Conservation (phyloP, 2,329 filamentous ascomycete genomes). For the Elsinoe arachidis region DNA sequence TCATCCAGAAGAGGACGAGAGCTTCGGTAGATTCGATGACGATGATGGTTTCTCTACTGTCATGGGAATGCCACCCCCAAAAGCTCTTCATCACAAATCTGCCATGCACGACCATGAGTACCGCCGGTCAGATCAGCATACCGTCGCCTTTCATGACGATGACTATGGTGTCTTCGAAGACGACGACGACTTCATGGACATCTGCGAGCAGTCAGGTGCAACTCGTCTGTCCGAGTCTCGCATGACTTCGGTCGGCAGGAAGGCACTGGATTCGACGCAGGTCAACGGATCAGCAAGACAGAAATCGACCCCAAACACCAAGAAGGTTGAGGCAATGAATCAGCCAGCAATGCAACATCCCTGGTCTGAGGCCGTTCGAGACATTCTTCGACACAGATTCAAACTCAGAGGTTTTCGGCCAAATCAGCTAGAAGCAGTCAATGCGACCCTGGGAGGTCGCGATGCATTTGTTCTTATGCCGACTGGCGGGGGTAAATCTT, state of each 20-base stretch:
- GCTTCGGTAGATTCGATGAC: neutral
- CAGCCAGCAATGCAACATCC: slow-evolving; percentile 49
- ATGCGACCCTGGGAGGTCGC: slow-evolving; percentile 76
- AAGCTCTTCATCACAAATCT: neutral
- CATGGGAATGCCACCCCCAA: neutral
- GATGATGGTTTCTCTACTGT: neutral
- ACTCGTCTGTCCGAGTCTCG: slow-evolving; percentile 34
- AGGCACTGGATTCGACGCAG: slow-evolving; percentile 10
- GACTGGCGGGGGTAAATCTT: slow-evolving; percentile 89
- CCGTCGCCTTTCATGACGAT: slow-evolving; percentile 13
- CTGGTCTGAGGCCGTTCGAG: slow-evolving; percentile 82
- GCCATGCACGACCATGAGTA: neutral
- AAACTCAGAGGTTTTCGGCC: slow-evolving; percentile 76
- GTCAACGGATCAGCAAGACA: slow-evolving; percentile 4
- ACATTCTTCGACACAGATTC: slow-evolving; percentile 73
- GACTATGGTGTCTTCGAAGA: slow-evolving; percentile 22
- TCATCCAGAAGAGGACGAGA: slow-evolving; percentile 3
- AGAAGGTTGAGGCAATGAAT: slow-evolving; percentile 19
- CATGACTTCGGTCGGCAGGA: slow-evolving; percentile 34
- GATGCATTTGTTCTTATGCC: slow-evolving; percentile 97
- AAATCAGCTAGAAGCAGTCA: slow-evolving; percentile 92
- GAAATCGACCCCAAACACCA: slow-evolving; percentile 15
- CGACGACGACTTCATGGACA: slow-evolving; percentile 30
- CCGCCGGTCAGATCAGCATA: slow-evolving; percentile 7
- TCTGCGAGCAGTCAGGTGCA: slow-evolving; percentile 28